phyloP scores from a whole-genome alignment of 257 asterid species.

The Penstemon newberryi region DNA sequence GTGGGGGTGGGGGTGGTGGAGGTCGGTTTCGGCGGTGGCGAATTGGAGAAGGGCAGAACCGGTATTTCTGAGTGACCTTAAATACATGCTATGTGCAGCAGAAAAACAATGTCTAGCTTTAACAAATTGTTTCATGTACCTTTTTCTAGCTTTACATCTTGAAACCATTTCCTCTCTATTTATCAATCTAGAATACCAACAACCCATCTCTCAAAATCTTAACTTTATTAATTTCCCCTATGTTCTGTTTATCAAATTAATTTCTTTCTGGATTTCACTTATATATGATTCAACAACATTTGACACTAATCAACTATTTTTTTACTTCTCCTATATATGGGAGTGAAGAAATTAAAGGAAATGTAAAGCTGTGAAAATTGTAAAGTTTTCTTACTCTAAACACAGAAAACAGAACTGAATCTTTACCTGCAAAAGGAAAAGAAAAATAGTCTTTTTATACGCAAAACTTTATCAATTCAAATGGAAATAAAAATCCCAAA shows the following conservation, averaged over 20 bases:
- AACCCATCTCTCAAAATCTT: slow-evolving; percentile 56
- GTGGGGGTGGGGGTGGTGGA: slow-evolving; percentile 51
- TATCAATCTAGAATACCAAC: slow-evolving; percentile 75
- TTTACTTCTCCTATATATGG: not conserved
- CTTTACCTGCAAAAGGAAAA: slow-evolving; percentile 4
- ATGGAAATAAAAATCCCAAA: not conserved
- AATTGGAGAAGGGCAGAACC: slow-evolving; percentile 86
- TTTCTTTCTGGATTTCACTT: not conserved
- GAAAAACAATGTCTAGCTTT: slow-evolving; percentile 84
- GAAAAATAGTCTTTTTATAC: not conserved
- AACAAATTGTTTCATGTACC: slow-evolving; percentile 91
- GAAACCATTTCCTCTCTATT: slow-evolving; percentile 84
- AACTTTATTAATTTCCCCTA: too few species aligned
- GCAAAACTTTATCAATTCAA: slow-evolving; percentile 12
- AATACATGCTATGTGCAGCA: slow-evolving; percentile 79
- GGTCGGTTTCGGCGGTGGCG: slow-evolving; percentile 75
- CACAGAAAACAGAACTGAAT: not conserved
- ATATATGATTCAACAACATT: too few species aligned
- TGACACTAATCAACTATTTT: not conserved
- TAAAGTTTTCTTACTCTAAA: not conserved
- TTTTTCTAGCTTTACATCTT: slow-evolving; percentile 81
- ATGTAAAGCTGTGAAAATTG: not conserved
- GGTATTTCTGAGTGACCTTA: slow-evolving; percentile 74
- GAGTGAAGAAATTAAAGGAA: not conserved
- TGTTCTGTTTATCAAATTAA: not conserved